Evolutionary conservation across 805 yeast genomes (phyloP).

Genomic region (Yarrowia keelungensis): DNA sequence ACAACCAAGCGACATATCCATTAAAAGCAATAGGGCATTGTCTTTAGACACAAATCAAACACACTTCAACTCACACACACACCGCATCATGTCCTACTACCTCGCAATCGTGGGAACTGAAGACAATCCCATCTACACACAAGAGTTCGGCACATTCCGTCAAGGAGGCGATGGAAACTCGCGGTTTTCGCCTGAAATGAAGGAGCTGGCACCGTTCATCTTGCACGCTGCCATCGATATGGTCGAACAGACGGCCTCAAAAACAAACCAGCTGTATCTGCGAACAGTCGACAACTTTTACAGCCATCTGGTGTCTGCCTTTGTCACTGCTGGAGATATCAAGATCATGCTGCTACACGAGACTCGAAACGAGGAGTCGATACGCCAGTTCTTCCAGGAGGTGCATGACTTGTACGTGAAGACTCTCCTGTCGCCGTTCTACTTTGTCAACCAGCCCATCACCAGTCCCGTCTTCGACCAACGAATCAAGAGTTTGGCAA

Average conservation of each 20-base stretch:
- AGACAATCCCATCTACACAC: conserved; percentile 86
- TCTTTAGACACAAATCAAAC: conserved; percentile 46
- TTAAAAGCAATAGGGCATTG: too few relatives aligned
- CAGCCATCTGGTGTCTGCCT: conserved; percentile 82
- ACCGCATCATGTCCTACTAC: conserved; percentile 58
- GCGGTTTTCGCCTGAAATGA: conserved; percentile 68
- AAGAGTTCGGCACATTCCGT: conserved; percentile 79
- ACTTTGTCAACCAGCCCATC: conserved; percentile 75
- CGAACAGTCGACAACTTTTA: conserved; percentile 86
- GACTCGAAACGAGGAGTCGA: conserved; percentile 68
- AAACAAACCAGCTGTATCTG: conserved; percentile 65
- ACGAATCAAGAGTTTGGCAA: conserved; percentile 72
- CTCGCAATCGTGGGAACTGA: conserved; percentile 86
- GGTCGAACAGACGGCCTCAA: conserved; percentile 91
- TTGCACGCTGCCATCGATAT: conserved; percentile 88
- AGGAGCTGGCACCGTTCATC: conserved; percentile 85
- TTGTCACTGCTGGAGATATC: conserved; percentile 81
- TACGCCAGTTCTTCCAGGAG: conserved; percentile 83
- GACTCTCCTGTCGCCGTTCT: conserved; percentile 85
- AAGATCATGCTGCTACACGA: conserved; percentile 79
- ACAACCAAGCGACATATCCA: neutral
- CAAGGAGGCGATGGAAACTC: conserved; percentile 65
- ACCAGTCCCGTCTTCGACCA: conserved; percentile 76
- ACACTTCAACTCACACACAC: neutral
- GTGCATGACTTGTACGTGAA: conserved; percentile 88